Conservation (phyloP, 805 yeast genomes). For the Cyberlindnera japonica region DNA sequence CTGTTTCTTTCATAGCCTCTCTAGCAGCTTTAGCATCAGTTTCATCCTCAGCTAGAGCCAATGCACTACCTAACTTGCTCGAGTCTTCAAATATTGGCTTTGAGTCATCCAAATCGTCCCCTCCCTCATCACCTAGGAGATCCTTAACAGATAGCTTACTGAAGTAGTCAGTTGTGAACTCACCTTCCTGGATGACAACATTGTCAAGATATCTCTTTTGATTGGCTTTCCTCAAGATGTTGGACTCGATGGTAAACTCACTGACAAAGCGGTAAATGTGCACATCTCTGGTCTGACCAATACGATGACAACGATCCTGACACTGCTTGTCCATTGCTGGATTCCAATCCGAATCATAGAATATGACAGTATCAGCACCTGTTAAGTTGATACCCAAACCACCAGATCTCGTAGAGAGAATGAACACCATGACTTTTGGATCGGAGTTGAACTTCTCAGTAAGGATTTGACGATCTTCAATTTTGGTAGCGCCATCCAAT, state of each 20-base stretch:
- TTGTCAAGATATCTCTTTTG: constrained; percentile 92
- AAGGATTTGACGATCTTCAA: constrained; percentile 91
- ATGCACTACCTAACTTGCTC: constrained; percentile 49
- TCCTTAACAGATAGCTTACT: constrained; percentile 84
- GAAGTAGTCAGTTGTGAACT: constrained; percentile 95
- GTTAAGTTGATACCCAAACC: constrained; percentile 96
- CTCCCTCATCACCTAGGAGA: constrained; percentile 52
- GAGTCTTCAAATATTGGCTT: constrained; percentile 33
- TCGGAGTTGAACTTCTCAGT: constrained; percentile 93
- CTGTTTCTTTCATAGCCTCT: constrained; percentile 81
- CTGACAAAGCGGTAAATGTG: constrained; percentile 95
- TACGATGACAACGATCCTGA: constrained; percentile 98
- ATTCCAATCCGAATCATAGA: constrained; percentile 98
- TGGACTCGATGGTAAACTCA: constrained; percentile 93
- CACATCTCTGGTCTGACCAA: constrained; percentile 97
- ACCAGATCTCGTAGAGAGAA: constrained; percentile 93
- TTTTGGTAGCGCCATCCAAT: constrained; percentile 94
- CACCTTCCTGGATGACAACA: constrained; percentile 96
- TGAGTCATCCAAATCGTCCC: constrained; percentile 27
- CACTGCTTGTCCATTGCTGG: constrained; percentile 99
- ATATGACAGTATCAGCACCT: constrained; percentile 98
- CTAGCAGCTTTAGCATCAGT: constrained; percentile 88
- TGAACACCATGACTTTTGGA: constrained; percentile 81
- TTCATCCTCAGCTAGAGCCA: constrained; percentile 94
- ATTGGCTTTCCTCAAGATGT: constrained; percentile 88